Base-by-base conservation (phyloP, 1,139 yeast species). In the Suhomyces choctaworum region DNA sequence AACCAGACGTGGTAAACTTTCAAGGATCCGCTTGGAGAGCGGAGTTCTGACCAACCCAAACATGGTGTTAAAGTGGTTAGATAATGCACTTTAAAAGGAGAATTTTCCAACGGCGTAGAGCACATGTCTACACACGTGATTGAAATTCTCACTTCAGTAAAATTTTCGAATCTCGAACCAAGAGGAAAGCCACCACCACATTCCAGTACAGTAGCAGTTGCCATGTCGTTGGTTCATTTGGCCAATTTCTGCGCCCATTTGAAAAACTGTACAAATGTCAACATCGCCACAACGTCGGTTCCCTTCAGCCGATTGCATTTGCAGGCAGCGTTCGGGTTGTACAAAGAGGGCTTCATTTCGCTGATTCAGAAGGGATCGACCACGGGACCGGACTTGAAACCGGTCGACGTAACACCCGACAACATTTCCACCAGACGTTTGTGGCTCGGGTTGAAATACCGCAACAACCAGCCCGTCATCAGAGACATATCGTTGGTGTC, bases 371-470 rank as follows among this genome's bases (percentile, higher is more conserved):
- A 87, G 50, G 99, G 98, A 4, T 84, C 94, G n/a, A 69, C 78
- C 4, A 60, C 74, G n/a, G 97, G 97, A 1, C 98, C 98, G 12
- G 97, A 94, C 58, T 46, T 64, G 26, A 53, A 52, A 22, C 83
- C 86, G 12, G 80, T 78, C 1, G 95, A 89, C 24, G 88, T 86
- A 19, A 89, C 97, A 0, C 89, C 83, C 27, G 96, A 87, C 56
- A 90, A 92, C 55, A 78, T 92, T 29, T 66, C 95, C 12, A 77
- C 94, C 1, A 78, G 98, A 54, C 76, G 96, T 50, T 73, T 92
- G 41, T 92, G 98, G 99, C 62, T 92, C 14, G 95, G 90, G 1
- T 69, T 92, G 55, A 92, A 92, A 57, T 92, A 94, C 60, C 79
- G 95, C 55, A 80, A 87, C 48, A 80, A 83, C 54, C 70, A 71